A percentile compares a stretch with the other conserved stretches of the same genome.
phyloP scores from a whole-genome alignment of 768 basidiomycete genomes.

The Tulasnella sp. region DNA sequence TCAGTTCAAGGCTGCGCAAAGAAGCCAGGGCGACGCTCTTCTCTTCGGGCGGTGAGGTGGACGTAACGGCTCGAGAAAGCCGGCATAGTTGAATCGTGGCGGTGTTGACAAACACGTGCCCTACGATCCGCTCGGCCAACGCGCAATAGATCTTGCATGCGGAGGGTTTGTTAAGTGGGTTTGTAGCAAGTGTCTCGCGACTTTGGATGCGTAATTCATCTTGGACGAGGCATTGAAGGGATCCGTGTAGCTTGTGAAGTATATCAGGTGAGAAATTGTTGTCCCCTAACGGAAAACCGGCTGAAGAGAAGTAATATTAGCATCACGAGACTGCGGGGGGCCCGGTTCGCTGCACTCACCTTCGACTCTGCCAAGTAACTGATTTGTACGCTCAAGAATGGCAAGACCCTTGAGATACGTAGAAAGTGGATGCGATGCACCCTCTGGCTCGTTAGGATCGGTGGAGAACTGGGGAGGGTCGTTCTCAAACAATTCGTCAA shows the following conservation, averaged over 20 bases:
- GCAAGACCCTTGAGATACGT: slow-evolving; percentile 13
- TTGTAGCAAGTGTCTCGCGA: neutral
- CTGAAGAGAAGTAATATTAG: neutral
- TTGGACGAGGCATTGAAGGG: neutral
- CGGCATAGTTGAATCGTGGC: slow-evolving; percentile 11
- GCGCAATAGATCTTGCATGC: slow-evolving; percentile 2
- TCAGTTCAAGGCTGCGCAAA: neutral
- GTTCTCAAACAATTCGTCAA: slow-evolving; percentile 9
- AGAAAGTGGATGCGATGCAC: neutral
- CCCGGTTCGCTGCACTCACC: neutral
- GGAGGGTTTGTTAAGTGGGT: neutral
- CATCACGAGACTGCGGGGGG: neutral
- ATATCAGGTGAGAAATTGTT: neutral
- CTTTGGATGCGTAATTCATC: slow-evolving; percentile 4
- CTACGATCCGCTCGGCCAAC: slow-evolving; percentile 4
- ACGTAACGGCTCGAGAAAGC: neutral
- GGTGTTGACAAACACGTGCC: slow-evolving; percentile 11
- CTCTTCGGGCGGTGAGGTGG: neutral
- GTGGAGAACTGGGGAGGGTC: slow-evolving; percentile 8
- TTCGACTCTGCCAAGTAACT: slow-evolving; percentile 2
- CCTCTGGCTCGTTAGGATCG: neutral
- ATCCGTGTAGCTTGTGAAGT: neutral
- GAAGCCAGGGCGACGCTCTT: neutral
- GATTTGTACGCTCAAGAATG: slow-evolving; percentile 6
- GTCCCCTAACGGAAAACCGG: neutral